phyloP scores from a whole-genome alignment of 306 rosid genomes.

The Inga oerstediana region DNA sequence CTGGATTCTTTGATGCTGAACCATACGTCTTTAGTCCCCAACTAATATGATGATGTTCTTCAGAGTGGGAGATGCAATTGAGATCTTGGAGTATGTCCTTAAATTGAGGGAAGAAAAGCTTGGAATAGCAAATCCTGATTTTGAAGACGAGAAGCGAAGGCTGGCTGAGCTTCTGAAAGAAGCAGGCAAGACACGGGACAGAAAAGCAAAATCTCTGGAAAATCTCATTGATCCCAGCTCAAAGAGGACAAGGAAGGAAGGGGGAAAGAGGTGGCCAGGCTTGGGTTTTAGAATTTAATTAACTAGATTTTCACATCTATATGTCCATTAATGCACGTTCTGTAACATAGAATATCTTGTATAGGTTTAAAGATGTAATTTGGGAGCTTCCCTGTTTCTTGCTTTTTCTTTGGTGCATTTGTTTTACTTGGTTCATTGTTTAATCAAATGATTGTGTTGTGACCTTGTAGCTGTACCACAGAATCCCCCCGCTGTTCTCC shows the following conservation, averaged over 20 bases:
- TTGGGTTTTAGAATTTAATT: conserved; percentile 85
- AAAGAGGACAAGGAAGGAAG: conserved; percentile 92
- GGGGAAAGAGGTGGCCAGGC: conserved; percentile 87
- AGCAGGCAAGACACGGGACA: conserved; percentile 93
- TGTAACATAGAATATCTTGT: conserved; percentile 94
- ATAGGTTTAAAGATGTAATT: conserved; percentile 71
- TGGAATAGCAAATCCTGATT: conserved; percentile 80
- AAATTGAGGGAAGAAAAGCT: conserved; percentile 83
- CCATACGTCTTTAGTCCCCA: conserved; percentile 9
- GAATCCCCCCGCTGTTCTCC: conserved; percentile 19
- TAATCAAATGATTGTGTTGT: conserved; percentile 64
- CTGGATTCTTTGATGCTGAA: conserved; percentile 18
- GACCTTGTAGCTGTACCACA: conserved; percentile 65
- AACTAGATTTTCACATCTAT: conserved; percentile 34
- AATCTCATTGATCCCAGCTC: conserved; percentile 92
- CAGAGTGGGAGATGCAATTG: conserved; percentile 98
- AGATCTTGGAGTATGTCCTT: conserved; percentile 87
- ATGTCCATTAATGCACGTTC: conserved; percentile 56
- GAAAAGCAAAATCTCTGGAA: conserved; percentile 92
- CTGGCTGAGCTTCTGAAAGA: conserved; percentile 85
- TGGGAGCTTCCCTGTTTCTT: conserved; percentile 64
- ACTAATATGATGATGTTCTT: conserved; percentile 29
- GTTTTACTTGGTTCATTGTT: conserved; percentile 56
- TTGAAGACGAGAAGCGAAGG: conserved; percentile 79
- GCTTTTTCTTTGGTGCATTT: conserved; percentile 50